Evolutionary conservation across 2,329 filamentous ascomycete species (phyloP), one percentile per base, ranked within the genome.

Genomic region (Ceratocystiopsis sp.): DNA sequence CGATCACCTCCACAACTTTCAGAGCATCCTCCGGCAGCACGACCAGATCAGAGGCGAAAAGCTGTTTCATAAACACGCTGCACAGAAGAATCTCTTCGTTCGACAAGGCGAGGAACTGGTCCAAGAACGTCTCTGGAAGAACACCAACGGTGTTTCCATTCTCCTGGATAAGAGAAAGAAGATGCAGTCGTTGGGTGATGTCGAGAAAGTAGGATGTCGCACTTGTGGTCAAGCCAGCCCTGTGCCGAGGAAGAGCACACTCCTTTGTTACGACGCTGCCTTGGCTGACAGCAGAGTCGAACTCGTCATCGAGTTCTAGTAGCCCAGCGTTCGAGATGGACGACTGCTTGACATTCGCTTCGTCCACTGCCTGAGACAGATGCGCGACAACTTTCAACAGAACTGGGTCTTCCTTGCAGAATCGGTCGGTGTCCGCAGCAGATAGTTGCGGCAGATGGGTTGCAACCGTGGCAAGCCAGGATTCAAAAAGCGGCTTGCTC

Each of bases 291-390:
- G 80, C 74, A 0, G 75, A 75, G 36, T 74, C 71, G 43, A 80
- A 76, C 2, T 72, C 71, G 33, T 69, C 66, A 51, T 85, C 80
- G 6, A 85, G 53, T 44, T 84, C 78, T 75, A 83, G 80, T 7
- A 66, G 54, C 49, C 79, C 74, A 3, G 61, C 50, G 11, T 65
- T 59, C 4, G 63, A 53, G 10, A 51, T 50, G 1, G 57, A 58
- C 0, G 55, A 55, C 40, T 61, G 60, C 21, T 56, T 57, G 7
- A 48, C 42, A 10, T 53, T 47, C 40, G 55, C 57, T 15, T 61
- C 57, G 38, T 52, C 55, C 38, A 61, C 51, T 32, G 51, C 51
- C 18, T 46, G 50, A 3, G 57, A 66, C 2, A 73, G 45, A 12
- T 58, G 62, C 2, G 58, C 53, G 14, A 72, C 55, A 4, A 74